Evolutionary conservation across 306 rosid species (phyloP).

Genomic region (Lithocarpus polystachyus): DNA sequence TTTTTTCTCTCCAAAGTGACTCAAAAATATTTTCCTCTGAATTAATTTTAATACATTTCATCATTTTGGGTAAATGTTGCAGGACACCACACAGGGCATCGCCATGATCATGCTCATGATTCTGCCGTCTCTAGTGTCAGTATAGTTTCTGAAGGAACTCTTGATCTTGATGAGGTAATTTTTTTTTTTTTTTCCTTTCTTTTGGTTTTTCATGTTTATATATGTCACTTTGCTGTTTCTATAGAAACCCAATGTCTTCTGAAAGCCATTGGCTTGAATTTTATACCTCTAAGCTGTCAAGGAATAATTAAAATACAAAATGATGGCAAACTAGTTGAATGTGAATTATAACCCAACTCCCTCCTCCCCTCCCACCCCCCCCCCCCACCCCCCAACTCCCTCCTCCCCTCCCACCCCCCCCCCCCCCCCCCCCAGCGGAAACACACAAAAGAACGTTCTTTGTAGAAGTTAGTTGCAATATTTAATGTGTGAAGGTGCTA

Average conservation of each 20-base stretch:
- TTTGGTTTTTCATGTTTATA: neutral
- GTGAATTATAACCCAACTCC: neutral
- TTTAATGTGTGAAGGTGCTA: neutral
- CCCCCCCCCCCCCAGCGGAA: too few relatives aligned
- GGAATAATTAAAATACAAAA: neutral
- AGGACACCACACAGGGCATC: slow-evolving; percentile 58
- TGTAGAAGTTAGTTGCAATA: neutral
- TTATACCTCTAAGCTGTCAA: neutral
- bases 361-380: neutral
- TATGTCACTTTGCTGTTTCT: neutral
- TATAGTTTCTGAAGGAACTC: slow-evolving; percentile 76
- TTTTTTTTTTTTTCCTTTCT: neutral
- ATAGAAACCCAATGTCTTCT: neutral
- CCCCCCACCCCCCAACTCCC: neutral
- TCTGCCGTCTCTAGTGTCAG: slow-evolving; percentile 79
- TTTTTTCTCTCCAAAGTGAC: neutral
- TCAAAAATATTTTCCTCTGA: neutral
- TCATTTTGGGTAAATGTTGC: slow-evolving; percentile 26
- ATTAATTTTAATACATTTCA: neutral
- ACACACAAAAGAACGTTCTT: neutral
- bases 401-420: neutral
- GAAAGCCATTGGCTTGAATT: neutral
- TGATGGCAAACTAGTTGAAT: neutral
- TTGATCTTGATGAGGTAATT: slow-evolving; percentile 84
- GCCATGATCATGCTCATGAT: slow-evolving; percentile 70